phyloP scores from a whole-genome alignment of 257 asterid genomes.

The Salvia splendens region DNA sequence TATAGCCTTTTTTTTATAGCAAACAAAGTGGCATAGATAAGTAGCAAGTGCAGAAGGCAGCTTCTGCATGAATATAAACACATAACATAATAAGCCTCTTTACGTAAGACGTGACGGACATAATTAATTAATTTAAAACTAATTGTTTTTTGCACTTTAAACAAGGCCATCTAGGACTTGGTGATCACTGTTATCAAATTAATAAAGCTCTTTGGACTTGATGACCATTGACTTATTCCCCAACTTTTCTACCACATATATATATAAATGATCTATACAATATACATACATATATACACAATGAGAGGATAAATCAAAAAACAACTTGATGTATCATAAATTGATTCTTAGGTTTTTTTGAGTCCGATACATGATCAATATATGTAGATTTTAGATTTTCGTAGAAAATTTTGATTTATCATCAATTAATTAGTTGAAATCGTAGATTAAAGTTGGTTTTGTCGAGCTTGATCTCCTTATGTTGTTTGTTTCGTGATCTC shows the following conservation, averaged over 20 bases:
- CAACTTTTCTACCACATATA: conserved; percentile 24
- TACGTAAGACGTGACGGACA: conserved; percentile 41
- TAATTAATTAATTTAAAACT: conserved; percentile 22
- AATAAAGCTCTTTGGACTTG: conserved; percentile 45
- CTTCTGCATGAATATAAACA: conserved; percentile 21
- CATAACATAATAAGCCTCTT: background rate
- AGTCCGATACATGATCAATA: conserved; percentile 7
- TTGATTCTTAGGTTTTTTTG: conserved; percentile 12
- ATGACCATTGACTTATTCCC: conserved; percentile 51
- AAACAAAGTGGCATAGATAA: too few relatives aligned
- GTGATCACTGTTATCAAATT: conserved; percentile 34
- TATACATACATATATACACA: conserved; percentile 15
- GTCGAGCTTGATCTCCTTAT: conserved; percentile 49
- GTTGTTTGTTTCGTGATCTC: conserved; percentile 39
- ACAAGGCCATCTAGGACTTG: conserved; percentile 45
- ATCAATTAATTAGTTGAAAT: conserved; percentile 24
- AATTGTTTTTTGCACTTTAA: conserved; percentile 32
- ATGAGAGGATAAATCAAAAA: conserved; percentile 11
- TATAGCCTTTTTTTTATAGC: too few relatives aligned
- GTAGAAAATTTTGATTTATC: conserved; percentile 6
- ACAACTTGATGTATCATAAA: conserved; percentile 14
- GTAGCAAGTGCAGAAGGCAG: background rate
- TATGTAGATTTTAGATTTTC: background rate
- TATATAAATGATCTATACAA: background rate
- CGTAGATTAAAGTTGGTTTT: conserved; percentile 30